These are phyloP conservation scores for Leonotis leonurus DNA, from an alignment of 257 asterid species.

Conservation along the genomic window DNA sequence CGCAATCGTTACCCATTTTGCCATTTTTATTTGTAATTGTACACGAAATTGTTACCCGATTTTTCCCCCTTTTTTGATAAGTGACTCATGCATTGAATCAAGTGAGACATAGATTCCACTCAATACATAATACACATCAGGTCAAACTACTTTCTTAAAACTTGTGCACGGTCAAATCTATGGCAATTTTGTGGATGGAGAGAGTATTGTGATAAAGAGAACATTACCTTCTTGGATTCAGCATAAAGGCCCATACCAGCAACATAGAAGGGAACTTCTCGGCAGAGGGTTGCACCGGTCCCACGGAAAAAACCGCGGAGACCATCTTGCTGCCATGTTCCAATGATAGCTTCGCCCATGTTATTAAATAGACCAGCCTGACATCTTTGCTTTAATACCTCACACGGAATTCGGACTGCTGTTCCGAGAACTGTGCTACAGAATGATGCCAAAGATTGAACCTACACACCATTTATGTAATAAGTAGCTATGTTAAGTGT, in stretches of 20 bases:
- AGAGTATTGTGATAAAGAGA: neutral
- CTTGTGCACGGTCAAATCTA: too few relatives aligned
- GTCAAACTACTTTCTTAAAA: too few relatives aligned
- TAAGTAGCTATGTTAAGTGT: conserved; percentile 8
- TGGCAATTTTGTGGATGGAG: too few relatives aligned
- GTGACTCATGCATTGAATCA: too few relatives aligned
- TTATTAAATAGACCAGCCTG: conserved; percentile 85
- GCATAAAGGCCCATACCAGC: conserved; percentile 97
- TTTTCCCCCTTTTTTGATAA: too few relatives aligned
- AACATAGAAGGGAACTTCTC: conserved; percentile 92
- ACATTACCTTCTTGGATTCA: conserved; percentile 80
- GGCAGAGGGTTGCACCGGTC: conserved; percentile 88
- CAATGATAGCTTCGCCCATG: conserved; percentile 73
- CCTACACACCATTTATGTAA: conserved; percentile 31
- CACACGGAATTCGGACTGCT: conserved; percentile 86
- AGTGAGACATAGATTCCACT: too few relatives aligned
- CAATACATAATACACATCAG: too few relatives aligned
- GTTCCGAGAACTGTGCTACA: conserved; percentile 90
- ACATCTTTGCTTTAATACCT: conserved; percentile 85
- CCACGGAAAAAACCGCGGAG: conserved; percentile 89
- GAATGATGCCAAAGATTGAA: conserved; percentile 83
- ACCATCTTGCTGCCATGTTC: conserved; percentile 90
- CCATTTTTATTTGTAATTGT: too few relatives aligned
- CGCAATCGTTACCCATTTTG: too few relatives aligned
- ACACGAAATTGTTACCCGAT: too few relatives aligned